Evolutionary conservation across 768 basidiomycete species (phyloP), one percentile per base, ranked within the genome.

Genomic region (Leccinum disarticulatum): DNA sequence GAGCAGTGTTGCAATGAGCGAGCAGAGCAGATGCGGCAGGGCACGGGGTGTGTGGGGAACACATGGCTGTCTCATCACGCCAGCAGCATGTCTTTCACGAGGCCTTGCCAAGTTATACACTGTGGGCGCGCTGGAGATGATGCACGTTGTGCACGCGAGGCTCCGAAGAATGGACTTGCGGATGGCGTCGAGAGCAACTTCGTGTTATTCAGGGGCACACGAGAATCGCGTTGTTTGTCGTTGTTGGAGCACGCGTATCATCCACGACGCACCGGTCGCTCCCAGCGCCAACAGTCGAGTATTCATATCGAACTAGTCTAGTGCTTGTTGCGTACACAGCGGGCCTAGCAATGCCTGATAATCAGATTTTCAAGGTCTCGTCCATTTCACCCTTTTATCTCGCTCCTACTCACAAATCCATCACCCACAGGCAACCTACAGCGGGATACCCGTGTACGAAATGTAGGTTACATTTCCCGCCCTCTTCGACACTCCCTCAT

Each of bases 381-480:
- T 43, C 14, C 48, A 3, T 19, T 13, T 28, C 9, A 25, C 36
- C 50, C 52, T 11, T 0, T 38, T 38, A 8, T 22, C 52, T 25
- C 13, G 11, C 25, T 52, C 13, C 52, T 38, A n/a, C 62, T 65
- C 57, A 67, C 30, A 22, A 15, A 2, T 54, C 10, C 52, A 41
- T 52, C 54, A 60, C 56, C 64, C 54, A 36, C 70, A 94, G 92
- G 92, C 92, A 60, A 94, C 92, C 22, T 94, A 94, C 73, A 94
- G 93, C 75, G 93, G 92, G 48, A 93, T 94, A 65, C 92, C 92
- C 64, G 92, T 94, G 48, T 94, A 91, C 66, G 92, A 94, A 77
- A 93, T 94, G 92, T 93, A 72, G 69, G 89, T 79, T 38, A 30
- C 53, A 53, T 65, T 71, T 61, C 70, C 73, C 79, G 68, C 77